These are phyloP conservation scores for Aegilops speltoides DNA, from an alignment of 176 grass and related monocot genomes.

Conservation along the genomic window DNA sequence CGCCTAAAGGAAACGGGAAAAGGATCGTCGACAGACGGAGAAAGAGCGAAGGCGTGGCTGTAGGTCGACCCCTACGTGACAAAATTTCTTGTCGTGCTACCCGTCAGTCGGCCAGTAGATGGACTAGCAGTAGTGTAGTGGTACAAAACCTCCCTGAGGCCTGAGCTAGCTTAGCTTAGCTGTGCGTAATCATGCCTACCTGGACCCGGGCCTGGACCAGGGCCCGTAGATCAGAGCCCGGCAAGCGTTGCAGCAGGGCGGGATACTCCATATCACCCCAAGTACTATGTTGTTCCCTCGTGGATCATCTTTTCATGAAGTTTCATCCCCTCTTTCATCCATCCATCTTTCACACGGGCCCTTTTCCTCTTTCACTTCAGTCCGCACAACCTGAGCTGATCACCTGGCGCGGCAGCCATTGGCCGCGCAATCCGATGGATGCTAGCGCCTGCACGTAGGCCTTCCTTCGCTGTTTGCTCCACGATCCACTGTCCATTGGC, in stretches of 20 bases:
- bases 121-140: neutral
- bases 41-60: neutral
- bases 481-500: neutral
- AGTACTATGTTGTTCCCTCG: neutral
- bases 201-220: neutral
- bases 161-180: neutral
- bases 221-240: neutral
- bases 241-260: neutral
- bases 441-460: neutral
- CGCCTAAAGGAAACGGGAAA: too few relatives aligned
- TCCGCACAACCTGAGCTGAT: neutral
- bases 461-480: neutral
- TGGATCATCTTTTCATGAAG: conserved; percentile 25
- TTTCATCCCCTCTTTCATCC: conserved; percentile 4
- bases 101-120: neutral
- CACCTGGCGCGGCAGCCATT: neutral
- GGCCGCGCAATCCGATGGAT: neutral
- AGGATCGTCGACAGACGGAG: too few relatives aligned
- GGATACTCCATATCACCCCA: conserved; percentile 2
- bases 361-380: neutral
- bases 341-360: neutral
- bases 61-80: neutral
- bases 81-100: neutral
- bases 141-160: too few relatives aligned
- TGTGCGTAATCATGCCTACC: conserved; percentile 35